Base-by-base conservation (phyloP, 148 eudicot genomes). In the Rhododendron ovatum region DNA sequence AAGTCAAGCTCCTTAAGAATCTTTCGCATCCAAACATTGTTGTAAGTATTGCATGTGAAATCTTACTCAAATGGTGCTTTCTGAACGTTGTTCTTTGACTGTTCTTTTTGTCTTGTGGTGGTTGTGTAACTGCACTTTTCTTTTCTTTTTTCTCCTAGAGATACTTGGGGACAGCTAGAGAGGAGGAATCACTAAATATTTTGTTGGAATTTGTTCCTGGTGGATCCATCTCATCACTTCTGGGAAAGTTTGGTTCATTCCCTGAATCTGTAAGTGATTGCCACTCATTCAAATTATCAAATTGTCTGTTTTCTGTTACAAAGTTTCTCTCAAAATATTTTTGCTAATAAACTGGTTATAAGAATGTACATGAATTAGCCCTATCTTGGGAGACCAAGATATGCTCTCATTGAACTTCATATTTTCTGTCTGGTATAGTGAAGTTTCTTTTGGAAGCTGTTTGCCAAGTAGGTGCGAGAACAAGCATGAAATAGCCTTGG, bases 201-300 rank as follows among this genome's bases (percentile, higher is more conserved):
- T 91, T 96, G 84, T 87, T 96, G 89, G 99, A 96, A 87, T 94
- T 96, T 87, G 99, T 96, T 75, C 98, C 99, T 0, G 99, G 99
- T 89, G 99, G 99, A 86, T 95, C 98, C 24, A 96, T 96, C 65
- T 89, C 98, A 39, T 96, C 99, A 13, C 96, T 96, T 83, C 86
- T 96, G 65, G 98, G 95, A 59, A 96, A 96, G 78, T 96, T 96
- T 75, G 99, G 98, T 88, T 96, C 99, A 28, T 96, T 96, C 81
- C 99, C 99, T 0, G 99, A 96, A 86, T 91, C 98, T 81, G 99
- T 96, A 93, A 93, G 98, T 82, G 82, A 65, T 78, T 82, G 30
- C 37, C 45, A 61, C 65, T 37, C 82, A 1, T 78, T 69, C 22
- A 14, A 85, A 11, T 69, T 61, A 65, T 55, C 37, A 1, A 28